Evolutionary conservation across 352 stramenopile genomes (phyloP), one percentile per base, ranked within the genome.

Genomic region (Pythium phragmitis): DNA sequence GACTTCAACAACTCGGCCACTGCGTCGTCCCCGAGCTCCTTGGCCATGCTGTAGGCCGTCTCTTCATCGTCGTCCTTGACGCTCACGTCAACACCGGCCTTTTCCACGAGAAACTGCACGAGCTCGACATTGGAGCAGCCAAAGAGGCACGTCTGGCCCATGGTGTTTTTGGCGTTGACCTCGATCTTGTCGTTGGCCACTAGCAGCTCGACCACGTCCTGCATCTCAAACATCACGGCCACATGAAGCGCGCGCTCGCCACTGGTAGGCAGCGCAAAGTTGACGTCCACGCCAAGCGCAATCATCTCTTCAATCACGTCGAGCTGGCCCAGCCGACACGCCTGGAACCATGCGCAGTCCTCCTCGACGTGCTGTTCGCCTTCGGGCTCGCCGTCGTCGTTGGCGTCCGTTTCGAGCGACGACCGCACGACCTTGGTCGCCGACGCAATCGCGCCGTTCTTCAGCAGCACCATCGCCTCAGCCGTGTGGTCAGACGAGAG

Each of bases 181-280:
- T 89, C 55, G 58, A 89, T 73, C 39, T 69, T 59, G 46, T 82
- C 69, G 50, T 72, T 77, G 21, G 69, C 61, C 42, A 87, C 65
- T 45, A 95, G 69, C 37, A 90, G 62, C 63, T 91, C 72, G 26
- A 91, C 84, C n/a, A 95, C 80, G 19, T 89, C 78, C 45, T 89
- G 72, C 78, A 90, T 92, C 60, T 92, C 87, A 55, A 91, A 92
- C 78, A 92, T 92, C 16, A 89, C 76, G 37, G 82, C 83, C 23
- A 93, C 79, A 63, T 93, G 86, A 28, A 95, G 69, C 65, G 84
- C 82, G 33, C 82, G 73, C 62, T 95, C 87, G 9, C 85, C 86
- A 4, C 65, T 81, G 9, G 74, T 77, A 0, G 84, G 82, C 16
- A 91, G 58, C 41, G 77, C 66, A 36, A 87, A 90, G 69, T 91